Conservation (phyloP, 495 filamentous ascomycete genomes). For the Aspergillus mulundensis region DNA sequence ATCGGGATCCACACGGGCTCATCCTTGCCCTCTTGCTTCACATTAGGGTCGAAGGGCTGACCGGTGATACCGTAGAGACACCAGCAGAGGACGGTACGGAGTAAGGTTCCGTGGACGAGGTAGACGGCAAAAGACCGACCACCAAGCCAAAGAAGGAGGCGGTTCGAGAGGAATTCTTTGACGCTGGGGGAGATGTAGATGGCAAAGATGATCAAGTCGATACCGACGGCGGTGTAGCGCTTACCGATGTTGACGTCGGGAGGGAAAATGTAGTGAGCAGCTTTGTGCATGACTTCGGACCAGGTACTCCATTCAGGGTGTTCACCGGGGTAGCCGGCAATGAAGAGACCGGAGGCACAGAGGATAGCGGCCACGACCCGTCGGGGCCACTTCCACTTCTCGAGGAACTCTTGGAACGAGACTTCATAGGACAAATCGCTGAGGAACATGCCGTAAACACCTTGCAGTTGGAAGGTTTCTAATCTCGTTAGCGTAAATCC, state of each 20-base stretch:
- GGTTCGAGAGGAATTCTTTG: slow-evolving; percentile 52
- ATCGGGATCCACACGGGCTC: slow-evolving; percentile 35
- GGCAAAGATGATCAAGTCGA: slow-evolving; percentile 54
- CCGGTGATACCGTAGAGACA: slow-evolving; percentile 59
- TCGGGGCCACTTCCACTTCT: slow-evolving; percentile 42
- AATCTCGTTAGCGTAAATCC: slow-evolving; percentile 12
- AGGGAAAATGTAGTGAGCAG: slow-evolving; percentile 52
- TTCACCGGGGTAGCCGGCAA: slow-evolving; percentile 58
- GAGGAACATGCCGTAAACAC: slow-evolving; percentile 60
- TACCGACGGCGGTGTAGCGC: slow-evolving; percentile 53
- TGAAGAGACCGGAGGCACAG: slow-evolving; percentile 46
- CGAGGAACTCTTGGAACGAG: slow-evolving; percentile 47
- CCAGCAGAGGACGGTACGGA: slow-evolving; percentile 60
- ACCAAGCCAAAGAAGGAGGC: slow-evolving; percentile 60
- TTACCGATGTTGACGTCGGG: slow-evolving; percentile 46
- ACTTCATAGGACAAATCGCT: slow-evolving; percentile 56
- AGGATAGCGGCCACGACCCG: slow-evolving; percentile 43
- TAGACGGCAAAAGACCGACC: slow-evolving; percentile 67
- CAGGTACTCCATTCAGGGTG: slow-evolving; percentile 54
- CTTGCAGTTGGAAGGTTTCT: slow-evolving; percentile 54
- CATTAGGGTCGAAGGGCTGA: slow-evolving; percentile 41
- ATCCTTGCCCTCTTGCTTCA: slow-evolving; percentile 31
- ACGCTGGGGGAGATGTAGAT: slow-evolving; percentile 55
- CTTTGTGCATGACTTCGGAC: slow-evolving; percentile 48
- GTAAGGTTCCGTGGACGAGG: slow-evolving; percentile 60